Percentiles rank a stretch among this genome's conserved stretches.
Conservation (phyloP, 352 stramenopile species). For the Hyaloperonospora brassicae region DNA sequence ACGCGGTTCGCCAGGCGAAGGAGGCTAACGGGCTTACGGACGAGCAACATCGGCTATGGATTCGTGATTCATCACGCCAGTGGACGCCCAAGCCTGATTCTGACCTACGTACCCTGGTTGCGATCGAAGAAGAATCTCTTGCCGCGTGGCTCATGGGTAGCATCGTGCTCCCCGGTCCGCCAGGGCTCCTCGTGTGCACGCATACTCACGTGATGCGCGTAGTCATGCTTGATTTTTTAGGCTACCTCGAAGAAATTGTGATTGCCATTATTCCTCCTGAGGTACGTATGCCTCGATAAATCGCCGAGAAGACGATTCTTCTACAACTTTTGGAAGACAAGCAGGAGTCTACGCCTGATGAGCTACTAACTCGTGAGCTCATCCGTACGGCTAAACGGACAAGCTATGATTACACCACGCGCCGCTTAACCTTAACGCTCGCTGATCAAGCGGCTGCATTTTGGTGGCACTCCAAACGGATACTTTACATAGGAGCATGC, state of each 20-base stretch:
- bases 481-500: too few species aligned
- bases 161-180: neutral
- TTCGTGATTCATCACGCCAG: neutral
- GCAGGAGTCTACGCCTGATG: too few species aligned
- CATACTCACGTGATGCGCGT: neutral
- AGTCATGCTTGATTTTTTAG: neutral
- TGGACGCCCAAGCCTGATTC: neutral
- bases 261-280: neutral
- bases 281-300: neutral
- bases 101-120: neutral
- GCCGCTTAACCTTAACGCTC: too few species aligned
- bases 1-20: too few species aligned
- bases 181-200: neutral
- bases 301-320: neutral
- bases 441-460: too few species aligned
- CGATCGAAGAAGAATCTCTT: neutral
- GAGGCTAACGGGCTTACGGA: too few species aligned
- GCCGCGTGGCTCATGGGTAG: neutral
- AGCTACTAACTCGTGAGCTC: too few species aligned
- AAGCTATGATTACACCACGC: too few species aligned
- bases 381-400: too few species aligned
- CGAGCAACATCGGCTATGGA: neutral
- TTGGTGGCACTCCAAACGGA: too few species aligned
- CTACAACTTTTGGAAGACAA: conserved; percentile 1
- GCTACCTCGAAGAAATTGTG: neutral